These are phyloP conservation scores for Ascochyta clinopodiicola DNA, from an alignment of 2,329 filamentous ascomycete species.

Conservation along the genomic window DNA sequence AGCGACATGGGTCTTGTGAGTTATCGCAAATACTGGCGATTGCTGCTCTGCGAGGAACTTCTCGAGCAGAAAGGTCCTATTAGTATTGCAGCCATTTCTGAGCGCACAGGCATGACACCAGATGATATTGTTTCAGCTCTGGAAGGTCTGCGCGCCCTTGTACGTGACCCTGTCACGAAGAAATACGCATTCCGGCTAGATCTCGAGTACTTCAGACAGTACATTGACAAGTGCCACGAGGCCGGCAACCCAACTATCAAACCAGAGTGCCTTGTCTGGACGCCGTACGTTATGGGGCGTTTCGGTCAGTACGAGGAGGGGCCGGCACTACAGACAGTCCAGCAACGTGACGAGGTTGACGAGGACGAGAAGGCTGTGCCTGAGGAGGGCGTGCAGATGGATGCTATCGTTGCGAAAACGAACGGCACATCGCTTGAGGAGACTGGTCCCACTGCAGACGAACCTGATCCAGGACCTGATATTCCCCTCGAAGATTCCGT, in stretches of 20 bases:
- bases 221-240: slow-evolving; percentile 85
- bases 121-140: slow-evolving; percentile 95
- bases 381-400: slow-evolving; percentile 54
- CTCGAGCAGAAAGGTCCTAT: slow-evolving; percentile 64
- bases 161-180: slow-evolving; percentile 86
- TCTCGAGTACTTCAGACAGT: slow-evolving; percentile 81
- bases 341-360: slow-evolving; percentile 77
- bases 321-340: slow-evolving; percentile 82
- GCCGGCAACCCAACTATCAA: slow-evolving; percentile 89
- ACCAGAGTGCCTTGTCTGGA: slow-evolving; percentile 84
- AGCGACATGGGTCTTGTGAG: slow-evolving; percentile 98
- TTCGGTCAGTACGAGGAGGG: slow-evolving; percentile 83
- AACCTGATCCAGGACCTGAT: slow-evolving; percentile 24
- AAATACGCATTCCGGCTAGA: slow-evolving; percentile 90
- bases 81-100: slow-evolving; percentile 72
- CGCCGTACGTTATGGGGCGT: slow-evolving; percentile 94
- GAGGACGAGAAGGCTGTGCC: slow-evolving; percentile 50
- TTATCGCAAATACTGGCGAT: slow-evolving; percentile 96
- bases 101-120: slow-evolving; percentile 91
- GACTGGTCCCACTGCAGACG: slow-evolving; percentile 20
- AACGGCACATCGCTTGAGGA: slow-evolving; percentile 31
- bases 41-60: slow-evolving; percentile 85
- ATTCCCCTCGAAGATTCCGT: slow-evolving; percentile 37
- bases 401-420: slow-evolving; percentile 30
- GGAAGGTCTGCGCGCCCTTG: slow-evolving; percentile 86